These are phyloP conservation scores for Phytopythium sindhum DNA, from an alignment of 352 stramenopile species.

Conservation along the genomic window DNA sequence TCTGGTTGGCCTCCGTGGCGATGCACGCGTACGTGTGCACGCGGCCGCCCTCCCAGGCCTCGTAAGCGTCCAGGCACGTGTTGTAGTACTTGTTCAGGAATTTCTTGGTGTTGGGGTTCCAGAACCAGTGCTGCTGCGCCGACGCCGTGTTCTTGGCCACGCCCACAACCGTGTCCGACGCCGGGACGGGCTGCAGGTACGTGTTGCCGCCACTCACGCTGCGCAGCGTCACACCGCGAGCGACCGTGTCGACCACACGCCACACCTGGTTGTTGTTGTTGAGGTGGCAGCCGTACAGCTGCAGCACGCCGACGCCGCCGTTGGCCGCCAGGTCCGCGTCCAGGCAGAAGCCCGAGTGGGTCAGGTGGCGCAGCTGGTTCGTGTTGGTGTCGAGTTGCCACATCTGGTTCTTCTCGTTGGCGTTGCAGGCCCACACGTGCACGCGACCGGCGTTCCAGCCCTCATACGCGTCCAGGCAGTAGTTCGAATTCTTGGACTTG, in stretches of 20 bases:
- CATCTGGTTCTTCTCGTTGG: slow-evolving; percentile 39
- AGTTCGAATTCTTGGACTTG: slow-evolving; percentile 35
- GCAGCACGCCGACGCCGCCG: slow-evolving; percentile 25
- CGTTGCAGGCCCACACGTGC: slow-evolving; percentile 35
- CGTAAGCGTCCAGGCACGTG: slow-evolving; percentile 63
- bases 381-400: slow-evolving; percentile 36
- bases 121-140: slow-evolving; percentile 43
- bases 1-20: slow-evolving; percentile 47
- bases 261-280: slow-evolving; percentile 65
- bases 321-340: slow-evolving; percentile 43
- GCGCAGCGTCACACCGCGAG: slow-evolving; percentile 23
- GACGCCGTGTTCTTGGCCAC: slow-evolving; percentile 8
- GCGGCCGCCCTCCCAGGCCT: slow-evolving; percentile 42
- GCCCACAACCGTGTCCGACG: slow-evolving; percentile 29
- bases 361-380: slow-evolving; percentile 41
- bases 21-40: slow-evolving; percentile 63
- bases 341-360: slow-evolving; percentile 52
- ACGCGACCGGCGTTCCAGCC: slow-evolving; percentile 42
- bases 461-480: slow-evolving; percentile 66
- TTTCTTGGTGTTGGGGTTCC: slow-evolving; percentile 34
- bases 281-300: slow-evolving; percentile 27
- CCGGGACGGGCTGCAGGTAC: slow-evolving; percentile 26
- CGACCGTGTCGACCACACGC: slow-evolving; percentile 6
- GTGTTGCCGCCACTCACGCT: slow-evolving; percentile 18
- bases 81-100: slow-evolving; percentile 39